These are phyloP conservation scores for Gnaphalium uliginosum DNA, from an alignment of 129 eudicot genomes.

Conservation along the genomic window DNA sequence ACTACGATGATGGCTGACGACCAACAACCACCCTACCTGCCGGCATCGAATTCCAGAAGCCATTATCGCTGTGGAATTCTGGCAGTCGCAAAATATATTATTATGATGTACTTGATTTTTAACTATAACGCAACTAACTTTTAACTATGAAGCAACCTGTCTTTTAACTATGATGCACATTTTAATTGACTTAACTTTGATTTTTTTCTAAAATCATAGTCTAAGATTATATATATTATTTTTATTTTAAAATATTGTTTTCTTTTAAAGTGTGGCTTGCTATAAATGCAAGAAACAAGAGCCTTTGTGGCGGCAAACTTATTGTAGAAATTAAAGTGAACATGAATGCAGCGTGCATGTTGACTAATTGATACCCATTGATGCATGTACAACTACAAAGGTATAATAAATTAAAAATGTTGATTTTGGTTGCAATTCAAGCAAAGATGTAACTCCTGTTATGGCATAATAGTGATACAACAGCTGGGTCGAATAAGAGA, in stretches of 20 bases:
- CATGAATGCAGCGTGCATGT: neutral
- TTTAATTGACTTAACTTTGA: too few species aligned
- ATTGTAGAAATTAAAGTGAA: conserved; percentile 13
- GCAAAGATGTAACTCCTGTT: neutral
- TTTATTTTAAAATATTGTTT: neutral
- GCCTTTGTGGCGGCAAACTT: conserved; percentile 24
- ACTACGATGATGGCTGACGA: too few species aligned
- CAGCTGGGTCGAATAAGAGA: neutral
- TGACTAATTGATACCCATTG: conserved; percentile 11
- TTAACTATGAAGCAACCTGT: too few species aligned
- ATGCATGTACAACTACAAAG: neutral
- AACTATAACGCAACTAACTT: too few species aligned
- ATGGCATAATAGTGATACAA: neutral
- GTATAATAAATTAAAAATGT: neutral
- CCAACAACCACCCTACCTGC: too few species aligned
- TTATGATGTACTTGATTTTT: too few species aligned
- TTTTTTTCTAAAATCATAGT: too few species aligned
- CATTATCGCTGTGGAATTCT: too few species aligned
- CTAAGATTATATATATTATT: neutral
- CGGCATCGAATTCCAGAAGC: too few species aligned
- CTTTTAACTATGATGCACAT: too few species aligned
- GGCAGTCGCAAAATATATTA: too few species aligned
- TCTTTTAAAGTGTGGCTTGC: neutral
- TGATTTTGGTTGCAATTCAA: conserved; percentile 10
- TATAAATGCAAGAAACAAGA: conserved; percentile 28